Base-by-base conservation (phyloP, 2,329 filamentous ascomycete species). In the Neopestalotiopsis sp. region DNA sequence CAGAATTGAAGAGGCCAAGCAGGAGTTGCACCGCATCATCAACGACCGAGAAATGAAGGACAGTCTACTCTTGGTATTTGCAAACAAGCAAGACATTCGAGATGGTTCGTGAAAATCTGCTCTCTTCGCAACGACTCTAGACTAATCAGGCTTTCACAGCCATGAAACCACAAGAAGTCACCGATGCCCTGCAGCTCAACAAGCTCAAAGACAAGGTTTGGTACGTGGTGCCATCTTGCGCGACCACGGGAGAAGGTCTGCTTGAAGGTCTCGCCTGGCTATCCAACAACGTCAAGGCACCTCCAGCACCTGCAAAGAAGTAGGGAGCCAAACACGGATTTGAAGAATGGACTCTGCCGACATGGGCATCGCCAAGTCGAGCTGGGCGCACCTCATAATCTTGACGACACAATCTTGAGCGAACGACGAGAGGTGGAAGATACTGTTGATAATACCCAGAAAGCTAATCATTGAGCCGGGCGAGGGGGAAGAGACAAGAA, bases 1-100 rank as follows among this genome's bases (percentile, higher is more conserved):
- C 75, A 92, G 96, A 80, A 94, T 99, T 82, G 94, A 96, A 68
- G 96, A 98, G 84, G 96, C 96, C 68, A 90, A 92, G 76, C 93
- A 94, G 81, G 96, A 99, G 82, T 87, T 99, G 73, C 94, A 98
- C 85, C 93, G 95, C 79, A 98, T 98, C 84, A 94, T 98, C 84
- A 96, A 97, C 82, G 96, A 98, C 81, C 91, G 95, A 73, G 96
- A 99, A 87, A 95, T 98, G 90, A 95, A 96, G 84, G 95, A 98
- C 79, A 95, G 94, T 71, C 86, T 98, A 75, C 85, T 99, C 75
- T 85, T 98, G 70, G 95, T 99, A 57, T 98, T 99, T 81, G 96
- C 96, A 78, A 99, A 99, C 87, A 99, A 99, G 89, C 96, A 98
- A 84, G 96, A 99, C 89, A 86, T 98, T 75, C 86, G 89, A 69